Conservation (phyloP, 345 rosid genomes). For the Brassica incana region DNA sequence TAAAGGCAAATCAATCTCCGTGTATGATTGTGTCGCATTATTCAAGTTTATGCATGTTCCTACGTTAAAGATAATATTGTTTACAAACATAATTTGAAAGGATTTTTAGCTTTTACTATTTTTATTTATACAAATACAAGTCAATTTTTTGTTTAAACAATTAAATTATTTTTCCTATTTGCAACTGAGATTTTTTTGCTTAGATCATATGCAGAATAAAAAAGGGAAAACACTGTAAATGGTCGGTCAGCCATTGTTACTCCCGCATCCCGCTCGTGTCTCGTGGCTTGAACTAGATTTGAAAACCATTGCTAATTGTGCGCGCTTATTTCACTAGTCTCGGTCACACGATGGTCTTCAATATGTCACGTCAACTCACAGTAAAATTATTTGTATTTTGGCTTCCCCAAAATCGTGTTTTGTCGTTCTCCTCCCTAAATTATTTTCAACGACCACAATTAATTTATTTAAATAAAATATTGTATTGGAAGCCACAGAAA, state of each 20-base stretch:
- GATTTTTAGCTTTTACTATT: neutral
- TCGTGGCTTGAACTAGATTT: constrained; percentile 21
- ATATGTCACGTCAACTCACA: constrained; percentile 24
- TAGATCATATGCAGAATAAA: neutral
- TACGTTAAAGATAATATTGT: neutral
- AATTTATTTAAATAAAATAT: constrained; percentile 13
- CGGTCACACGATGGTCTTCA: neutral
- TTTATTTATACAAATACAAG: neutral
- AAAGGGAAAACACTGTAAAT: neutral
- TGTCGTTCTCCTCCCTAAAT: constrained; percentile 31
- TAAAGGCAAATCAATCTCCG: neutral
- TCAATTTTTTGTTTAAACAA: neutral
- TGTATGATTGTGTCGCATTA: neutral
- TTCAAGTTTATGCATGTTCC: neutral
- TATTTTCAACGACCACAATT: constrained; percentile 34
- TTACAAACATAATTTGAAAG: neutral
- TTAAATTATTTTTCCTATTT: neutral
- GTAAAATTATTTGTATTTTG: neutral
- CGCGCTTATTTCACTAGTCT: constrained; percentile 6
- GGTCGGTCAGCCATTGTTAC: constrained; percentile 17
- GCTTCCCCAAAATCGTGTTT: constrained; percentile 4
- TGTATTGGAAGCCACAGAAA: constrained; percentile 2
- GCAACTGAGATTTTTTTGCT: neutral
- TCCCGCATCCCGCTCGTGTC: constrained; percentile 32
- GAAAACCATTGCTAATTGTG: neutral